Evolutionary conservation across 2,329 filamentous ascomycete species (phyloP).

Genomic region (Zymoseptoria brevis): DNA sequence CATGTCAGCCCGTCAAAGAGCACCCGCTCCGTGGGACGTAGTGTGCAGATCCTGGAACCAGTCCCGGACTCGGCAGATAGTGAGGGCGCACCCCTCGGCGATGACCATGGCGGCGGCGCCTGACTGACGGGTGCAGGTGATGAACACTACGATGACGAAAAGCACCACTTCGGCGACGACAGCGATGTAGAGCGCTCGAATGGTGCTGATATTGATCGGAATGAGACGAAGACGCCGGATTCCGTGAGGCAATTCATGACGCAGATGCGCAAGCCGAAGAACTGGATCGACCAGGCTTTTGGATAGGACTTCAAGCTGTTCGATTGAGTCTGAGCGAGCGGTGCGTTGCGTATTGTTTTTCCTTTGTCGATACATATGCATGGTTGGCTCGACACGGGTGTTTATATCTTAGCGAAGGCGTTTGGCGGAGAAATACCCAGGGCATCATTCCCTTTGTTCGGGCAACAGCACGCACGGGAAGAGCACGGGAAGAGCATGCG

Average conservation of each 20-base stretch:
- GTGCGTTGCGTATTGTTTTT: neutral
- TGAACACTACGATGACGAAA: neutral
- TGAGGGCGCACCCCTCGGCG: neutral
- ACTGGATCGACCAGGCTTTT: slow-evolving; percentile 17
- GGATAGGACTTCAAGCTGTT: slow-evolving; percentile 8
- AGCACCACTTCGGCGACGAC: neutral
- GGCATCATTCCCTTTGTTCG: slow-evolving; percentile 1
- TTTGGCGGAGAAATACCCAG: slow-evolving; percentile 7
- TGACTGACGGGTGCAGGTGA: neutral
- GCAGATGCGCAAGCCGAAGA: slow-evolving; percentile 15
- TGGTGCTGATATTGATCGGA: slow-evolving; percentile 7
- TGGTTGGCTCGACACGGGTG: neutral
- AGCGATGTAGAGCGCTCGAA: neutral
- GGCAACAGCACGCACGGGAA: slow-evolving; percentile 1
- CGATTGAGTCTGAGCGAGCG: neutral
- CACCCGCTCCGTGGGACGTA: slow-evolving; percentile 3
- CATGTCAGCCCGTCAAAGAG: neutral
- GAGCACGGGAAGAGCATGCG: neutral
- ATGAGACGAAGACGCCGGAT: slow-evolving; percentile 16
- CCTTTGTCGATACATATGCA: neutral
- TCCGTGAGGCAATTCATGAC: slow-evolving; percentile 14
- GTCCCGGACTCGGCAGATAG: slow-evolving; percentile 6
- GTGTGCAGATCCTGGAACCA: slow-evolving; percentile 17
- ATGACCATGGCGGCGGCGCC: neutral
- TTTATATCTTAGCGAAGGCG: slow-evolving; percentile 8